Percentiles rank a stretch among this genome's conserved stretches.
Conservation (phyloP, 2,329 filamentous ascomycete species). For the Amauroascus niger region DNA sequence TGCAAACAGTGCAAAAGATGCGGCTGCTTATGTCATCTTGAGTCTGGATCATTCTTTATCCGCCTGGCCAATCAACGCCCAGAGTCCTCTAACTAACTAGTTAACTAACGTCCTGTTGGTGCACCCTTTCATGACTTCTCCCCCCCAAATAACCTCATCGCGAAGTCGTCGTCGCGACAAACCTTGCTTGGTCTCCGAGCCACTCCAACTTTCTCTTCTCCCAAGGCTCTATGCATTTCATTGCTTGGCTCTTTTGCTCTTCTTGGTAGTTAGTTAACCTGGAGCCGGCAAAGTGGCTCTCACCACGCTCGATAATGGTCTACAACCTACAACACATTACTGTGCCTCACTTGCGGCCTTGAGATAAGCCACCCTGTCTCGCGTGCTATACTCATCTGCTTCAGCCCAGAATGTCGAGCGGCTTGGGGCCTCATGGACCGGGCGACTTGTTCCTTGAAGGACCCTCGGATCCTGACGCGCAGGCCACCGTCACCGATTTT, state of each 20-base stretch:
- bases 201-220: no score
- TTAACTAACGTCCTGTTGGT: no score
- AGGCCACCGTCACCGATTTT: slow-evolving; percentile 57
- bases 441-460: slow-evolving; percentile 39
- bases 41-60: slow-evolving; percentile 1
- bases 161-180: no score
- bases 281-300: neutral
- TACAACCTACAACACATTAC: neutral
- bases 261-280: neutral
- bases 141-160: no score
- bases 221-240: no score
- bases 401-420: slow-evolving; percentile 31
- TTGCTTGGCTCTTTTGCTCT: neutral
- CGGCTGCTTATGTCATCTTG: neutral
- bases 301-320: neutral
- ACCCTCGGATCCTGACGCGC: slow-evolving; percentile 52
- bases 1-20: neutral
- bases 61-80: neutral
- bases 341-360: neutral
- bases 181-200: no score
- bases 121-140: no score
- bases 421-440: slow-evolving; percentile 30
- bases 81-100: no score
- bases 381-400: neutral
- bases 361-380: neutral